These are phyloP conservation scores for Mycena latifolia DNA, from an alignment of 768 basidiomycete genomes.

Conservation along the genomic window DNA sequence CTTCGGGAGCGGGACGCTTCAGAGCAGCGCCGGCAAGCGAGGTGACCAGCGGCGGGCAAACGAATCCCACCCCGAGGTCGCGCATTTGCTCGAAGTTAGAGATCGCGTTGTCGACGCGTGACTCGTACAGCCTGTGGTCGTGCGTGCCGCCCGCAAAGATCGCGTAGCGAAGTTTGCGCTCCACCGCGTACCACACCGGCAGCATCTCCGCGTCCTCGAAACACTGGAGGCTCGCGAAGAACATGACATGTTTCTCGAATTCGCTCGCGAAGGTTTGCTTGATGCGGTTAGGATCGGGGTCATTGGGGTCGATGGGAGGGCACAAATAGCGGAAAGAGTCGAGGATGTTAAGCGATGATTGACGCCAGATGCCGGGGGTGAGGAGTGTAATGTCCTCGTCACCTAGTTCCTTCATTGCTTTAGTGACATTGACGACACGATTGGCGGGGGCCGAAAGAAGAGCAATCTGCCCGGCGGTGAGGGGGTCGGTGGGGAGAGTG, in stretches of 20 bases:
- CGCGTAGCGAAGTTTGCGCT: constrained; percentile 5
- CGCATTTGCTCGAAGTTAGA: not conserved
- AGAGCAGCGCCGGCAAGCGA: not conserved
- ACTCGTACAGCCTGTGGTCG: not conserved
- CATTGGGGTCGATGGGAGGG: not conserved
- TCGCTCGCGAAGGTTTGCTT: not conserved
- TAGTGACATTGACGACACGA: not conserved
- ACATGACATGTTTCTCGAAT: constrained; percentile 1
- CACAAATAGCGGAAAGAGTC: not conserved
- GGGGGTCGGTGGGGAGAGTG: not conserved
- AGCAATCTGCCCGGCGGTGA: not conserved
- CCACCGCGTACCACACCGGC: constrained; percentile 11
- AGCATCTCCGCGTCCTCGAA: constrained; percentile 12
- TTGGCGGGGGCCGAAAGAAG: not conserved
- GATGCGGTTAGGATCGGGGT: not conserved
- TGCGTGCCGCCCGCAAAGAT: not conserved
- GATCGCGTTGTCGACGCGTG: not conserved
- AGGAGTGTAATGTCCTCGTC: not conserved
- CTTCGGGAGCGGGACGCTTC: not conserved
- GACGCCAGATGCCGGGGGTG: constrained; percentile 5
- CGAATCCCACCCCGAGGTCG: no score
- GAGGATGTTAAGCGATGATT: constrained; percentile 4
- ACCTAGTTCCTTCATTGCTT: not conserved
- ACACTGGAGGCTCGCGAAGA: not conserved
- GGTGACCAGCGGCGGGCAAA: no score